phyloP scores from a whole-genome alignment of 768 basidiomycete genomes.

The Pisolithus microcarpus region DNA sequence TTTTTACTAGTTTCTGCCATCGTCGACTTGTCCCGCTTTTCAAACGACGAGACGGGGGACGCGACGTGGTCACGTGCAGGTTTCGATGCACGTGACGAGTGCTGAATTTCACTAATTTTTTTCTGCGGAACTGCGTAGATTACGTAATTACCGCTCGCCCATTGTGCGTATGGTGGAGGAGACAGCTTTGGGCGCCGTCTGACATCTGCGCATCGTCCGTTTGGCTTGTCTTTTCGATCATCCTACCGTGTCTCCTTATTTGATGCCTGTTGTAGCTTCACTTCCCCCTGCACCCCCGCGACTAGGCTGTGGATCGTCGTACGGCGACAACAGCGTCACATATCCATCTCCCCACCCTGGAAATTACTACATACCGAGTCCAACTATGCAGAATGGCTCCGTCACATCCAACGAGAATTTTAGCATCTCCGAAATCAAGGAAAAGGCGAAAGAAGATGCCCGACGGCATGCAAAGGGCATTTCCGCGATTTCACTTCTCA shows the following conservation, averaged over 20 bases:
- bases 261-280: constrained; percentile 38
- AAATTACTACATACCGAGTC: constrained; percentile 8
- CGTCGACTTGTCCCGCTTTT: background rate
- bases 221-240: constrained; percentile 8
- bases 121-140: constrained; percentile 17
- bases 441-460: constrained; percentile 40
- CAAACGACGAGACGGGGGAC: constrained; percentile 2
- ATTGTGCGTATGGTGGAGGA: background rate
- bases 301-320: constrained; percentile 24
- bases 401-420: constrained; percentile 19
- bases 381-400: constrained; percentile 38
- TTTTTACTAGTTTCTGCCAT: constrained; percentile 32
- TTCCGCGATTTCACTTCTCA: constrained; percentile 55
- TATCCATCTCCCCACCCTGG: constrained; percentile 9
- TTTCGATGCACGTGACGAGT: background rate
- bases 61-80: constrained; percentile 23
- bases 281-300: constrained; percentile 32
- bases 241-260: constrained; percentile 4
- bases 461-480: constrained; percentile 49
- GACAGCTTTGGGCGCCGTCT: background rate
- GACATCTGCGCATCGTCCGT: constrained; percentile 8
- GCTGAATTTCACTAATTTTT: constrained; percentile 3
- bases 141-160: constrained; percentile 17
- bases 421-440: constrained; percentile 42
- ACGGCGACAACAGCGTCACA: constrained; percentile 14